Evolutionary conservation across 2,329 filamentous ascomycete species (phyloP), one percentile per base, ranked within the genome.

Genomic region (Septoria linicola): DNA sequence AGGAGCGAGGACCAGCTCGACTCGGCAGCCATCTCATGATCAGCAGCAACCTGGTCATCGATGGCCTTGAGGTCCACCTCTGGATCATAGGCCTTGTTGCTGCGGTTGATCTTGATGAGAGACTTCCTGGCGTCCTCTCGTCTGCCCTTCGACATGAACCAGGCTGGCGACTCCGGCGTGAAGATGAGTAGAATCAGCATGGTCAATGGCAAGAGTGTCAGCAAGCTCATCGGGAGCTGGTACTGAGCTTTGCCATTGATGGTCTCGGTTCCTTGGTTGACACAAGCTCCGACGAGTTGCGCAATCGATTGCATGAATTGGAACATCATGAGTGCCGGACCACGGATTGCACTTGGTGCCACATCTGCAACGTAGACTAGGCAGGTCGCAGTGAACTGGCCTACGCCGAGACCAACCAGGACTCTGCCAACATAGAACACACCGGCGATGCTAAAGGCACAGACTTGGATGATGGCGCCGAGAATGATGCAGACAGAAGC

Each of bases 1-100:
- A 76, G 13, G 1, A 76, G 66, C 4, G 69, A 64, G 8, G 51
- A 40, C 75, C 74, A 77, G 4, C 65, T 65, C 1, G 72, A 69
- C 27, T 68, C 65, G 41, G 32, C 65, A 2, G 46, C 54, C 56
- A 59, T 53, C 27, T 59, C 57, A 6, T 42, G 40, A 8, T 59
- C 57, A 7, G 51, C 45, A 19, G 50, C 45, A 19, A 59, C 52
- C 25, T 56, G 54, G 19, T 59, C 51, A n/a, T 57, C 54, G 25
- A 59, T 59, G 4, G 45, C 42, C 7, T 50, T 51, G 10, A 59
- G 51, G 39, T 59, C 57, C 2, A 41, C 36, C n/a, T 53, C 57
- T 3, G 50, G 34, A 32, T 44, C 39, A 45, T 59, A 59, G 19
- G 27, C 32, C 3, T 45, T 35, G 5, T 20, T 46, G 40, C 54